Conservation (phyloP, 768 basidiomycete genomes). For the Pholiota molesta region DNA sequence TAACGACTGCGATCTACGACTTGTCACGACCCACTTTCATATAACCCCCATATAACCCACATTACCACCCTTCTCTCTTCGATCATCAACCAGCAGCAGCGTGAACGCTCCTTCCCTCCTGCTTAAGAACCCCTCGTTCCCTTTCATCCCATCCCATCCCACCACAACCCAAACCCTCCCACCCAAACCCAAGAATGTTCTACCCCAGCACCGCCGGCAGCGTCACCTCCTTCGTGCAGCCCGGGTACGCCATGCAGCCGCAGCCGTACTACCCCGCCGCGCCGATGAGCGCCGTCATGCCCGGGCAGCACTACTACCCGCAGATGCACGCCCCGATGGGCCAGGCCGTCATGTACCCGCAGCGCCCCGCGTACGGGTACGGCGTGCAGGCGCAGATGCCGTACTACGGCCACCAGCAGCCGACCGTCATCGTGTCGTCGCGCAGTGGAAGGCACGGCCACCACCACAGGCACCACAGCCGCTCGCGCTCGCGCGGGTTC, state of each 20-base stretch:
- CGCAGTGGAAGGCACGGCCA: slow-evolving; percentile 14
- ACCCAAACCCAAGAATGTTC: slow-evolving; percentile 21
- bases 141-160: background rate
- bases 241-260: slow-evolving; percentile 17
- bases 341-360: slow-evolving; percentile 20
- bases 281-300: slow-evolving; percentile 31
- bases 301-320: slow-evolving; percentile 30
- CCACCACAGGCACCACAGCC: slow-evolving; percentile 13
- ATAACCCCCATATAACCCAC: slow-evolving; percentile 7
- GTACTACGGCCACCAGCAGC: slow-evolving; percentile 21
- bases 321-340: slow-evolving; percentile 27
- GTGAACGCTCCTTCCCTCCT: slow-evolving; percentile 13
- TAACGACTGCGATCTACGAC: slow-evolving; percentile 23
- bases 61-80: slow-evolving; percentile 7
- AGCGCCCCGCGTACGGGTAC: slow-evolving; percentile 15
- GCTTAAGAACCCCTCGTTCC: slow-evolving; percentile 2
- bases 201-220: slow-evolving; percentile 29
- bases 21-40: slow-evolving; percentile 9
- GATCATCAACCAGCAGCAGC: slow-evolving; percentile 7
- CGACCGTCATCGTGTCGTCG: slow-evolving; percentile 26
- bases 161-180: background rate
- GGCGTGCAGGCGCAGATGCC: slow-evolving; percentile 11
- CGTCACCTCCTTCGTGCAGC: slow-evolving; percentile 23
- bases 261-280: slow-evolving; percentile 24
- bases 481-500: slow-evolving; percentile 25